Conservation (phyloP, 2,329 filamentous ascomycete species). For the Pseudogymnoascus sp. region DNA sequence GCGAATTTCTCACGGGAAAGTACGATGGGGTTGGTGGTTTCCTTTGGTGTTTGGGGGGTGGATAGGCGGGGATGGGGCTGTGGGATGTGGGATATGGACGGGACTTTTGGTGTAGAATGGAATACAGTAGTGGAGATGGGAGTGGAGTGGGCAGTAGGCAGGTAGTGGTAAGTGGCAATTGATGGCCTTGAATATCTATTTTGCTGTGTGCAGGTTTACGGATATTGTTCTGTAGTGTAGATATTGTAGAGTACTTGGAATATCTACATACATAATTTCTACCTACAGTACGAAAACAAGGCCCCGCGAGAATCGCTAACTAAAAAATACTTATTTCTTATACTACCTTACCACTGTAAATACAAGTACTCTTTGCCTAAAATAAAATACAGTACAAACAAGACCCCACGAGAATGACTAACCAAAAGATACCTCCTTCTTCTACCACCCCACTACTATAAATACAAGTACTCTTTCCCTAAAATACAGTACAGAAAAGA, state of each 20-base stretch:
- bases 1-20: background rate
- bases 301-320: no score
- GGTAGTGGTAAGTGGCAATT: background rate
- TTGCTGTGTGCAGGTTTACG: background rate
- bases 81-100: background rate
- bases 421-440: background rate
- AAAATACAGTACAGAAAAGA: no score
- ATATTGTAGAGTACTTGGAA: background rate
- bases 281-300: no score
- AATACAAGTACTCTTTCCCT: background rate
- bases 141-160: background rate
- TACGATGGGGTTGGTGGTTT: background rate
- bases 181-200: background rate
- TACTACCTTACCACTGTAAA: no score
- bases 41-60: background rate
- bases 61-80: background rate
- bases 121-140: background rate
- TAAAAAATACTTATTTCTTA: background rate
- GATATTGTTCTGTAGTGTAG: background rate
- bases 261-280: background rate
- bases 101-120: background rate
- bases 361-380: background rate
- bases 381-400: no score
- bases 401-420: no score
- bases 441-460: background rate